Evolutionary conservation across 305 asterid genomes (phyloP), one percentile per base, ranked within the genome.

Genomic region (Andrographis paniculata): DNA sequence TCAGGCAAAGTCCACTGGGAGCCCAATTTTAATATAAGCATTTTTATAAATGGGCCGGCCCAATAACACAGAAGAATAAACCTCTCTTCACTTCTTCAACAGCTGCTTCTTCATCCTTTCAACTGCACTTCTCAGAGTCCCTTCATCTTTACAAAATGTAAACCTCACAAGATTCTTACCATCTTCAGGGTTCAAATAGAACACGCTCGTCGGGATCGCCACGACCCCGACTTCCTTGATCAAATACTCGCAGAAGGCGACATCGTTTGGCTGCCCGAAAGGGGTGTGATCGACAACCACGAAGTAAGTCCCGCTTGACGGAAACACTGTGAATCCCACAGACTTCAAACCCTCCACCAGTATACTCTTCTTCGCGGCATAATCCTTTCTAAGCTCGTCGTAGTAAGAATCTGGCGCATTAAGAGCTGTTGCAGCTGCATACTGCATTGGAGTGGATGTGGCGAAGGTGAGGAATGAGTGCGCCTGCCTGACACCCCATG

Each of bases 91-190:
- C 68, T 77, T 79, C 82, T 67, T 84, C 39, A 53, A 13, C 14
- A 82, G 68, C 80, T 82, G 85, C 72, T 74, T 65, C 71, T 80
- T 80, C 95, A 85, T 85, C 78, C 94, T 74, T 68, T 66, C 84
- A 30, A 89, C 94, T 1, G 98, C 98, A 42, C 72, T 69, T 49
- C 68, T 59, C 12, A 89, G 94, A 24, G 95, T 89, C 27, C 58
- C 92, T 59, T 80, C 98, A 45, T 89, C 95, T 63, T 89, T 80
- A 73, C 95, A 89, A 75, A 89, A 89, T 39, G 98, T 82, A 51
- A 89, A 89, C 70, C 98, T 80, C 58, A 89, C 98, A 49, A 89
- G 86, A 44, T 82, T 82, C 78, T 80, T 89, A 11, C 98, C 98
- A 38, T 89, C 95, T 47, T 85, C 94, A 0, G 95, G 92, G 61